Percentiles rank a stretch among this genome's conserved stretches.
These are phyloP conservation scores for Fusarium multiceps DNA, from an alignment of 2,329 filamentous ascomycete genomes.

Conservation along the genomic window DNA sequence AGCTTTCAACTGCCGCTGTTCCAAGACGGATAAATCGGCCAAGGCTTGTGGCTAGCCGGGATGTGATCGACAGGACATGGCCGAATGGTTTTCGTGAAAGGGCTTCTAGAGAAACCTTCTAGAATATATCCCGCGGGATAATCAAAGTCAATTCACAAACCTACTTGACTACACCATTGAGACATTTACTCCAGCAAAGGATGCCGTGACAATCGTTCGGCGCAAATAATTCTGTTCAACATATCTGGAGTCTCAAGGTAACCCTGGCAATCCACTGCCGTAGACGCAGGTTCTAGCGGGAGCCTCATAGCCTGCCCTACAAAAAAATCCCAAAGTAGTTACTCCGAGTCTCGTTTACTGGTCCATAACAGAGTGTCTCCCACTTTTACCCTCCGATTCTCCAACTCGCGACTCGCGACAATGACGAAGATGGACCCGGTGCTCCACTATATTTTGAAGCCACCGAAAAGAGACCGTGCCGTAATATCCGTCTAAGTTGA, in stretches of 20 bases:
- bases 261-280: background rate
- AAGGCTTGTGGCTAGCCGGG: background rate
- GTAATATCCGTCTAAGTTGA: constrained; percentile 18
- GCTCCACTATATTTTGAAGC: background rate
- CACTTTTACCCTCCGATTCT: background rate
- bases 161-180: no score
- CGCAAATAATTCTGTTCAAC: no score
- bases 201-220: no score
- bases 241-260: no score
- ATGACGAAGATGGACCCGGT: constrained; percentile 8
- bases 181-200: no score
- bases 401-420: constrained; percentile 17
- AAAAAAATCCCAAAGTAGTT: background rate
- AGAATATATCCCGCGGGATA: background rate
- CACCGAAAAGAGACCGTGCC: constrained; percentile 39
- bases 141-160: background rate
- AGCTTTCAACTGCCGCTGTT: background rate
- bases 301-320: constrained; percentile 7
- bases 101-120: constrained; percentile 7
- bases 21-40: constrained; percentile 8
- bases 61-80: constrained; percentile 1
- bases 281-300: background rate
- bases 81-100: background rate
- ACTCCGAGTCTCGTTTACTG: background rate
- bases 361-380: background rate